These are phyloP conservation scores for Hypoxylon fragiforme DNA, from an alignment of 495 filamentous ascomycete genomes.

Conservation along the genomic window DNA sequence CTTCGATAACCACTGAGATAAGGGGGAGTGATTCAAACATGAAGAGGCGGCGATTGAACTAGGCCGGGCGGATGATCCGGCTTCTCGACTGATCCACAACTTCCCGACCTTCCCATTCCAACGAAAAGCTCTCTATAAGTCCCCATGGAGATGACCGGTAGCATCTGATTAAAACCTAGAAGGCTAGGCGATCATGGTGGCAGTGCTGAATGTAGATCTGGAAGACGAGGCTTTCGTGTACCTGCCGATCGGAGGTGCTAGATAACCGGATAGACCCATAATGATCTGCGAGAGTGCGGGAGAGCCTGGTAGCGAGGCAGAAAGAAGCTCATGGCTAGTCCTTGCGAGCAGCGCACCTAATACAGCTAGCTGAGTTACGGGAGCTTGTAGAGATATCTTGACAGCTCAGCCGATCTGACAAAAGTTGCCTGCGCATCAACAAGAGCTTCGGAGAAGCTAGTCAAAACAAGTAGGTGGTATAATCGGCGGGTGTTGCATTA, in stretches of 20 bases:
- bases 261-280: background rate
- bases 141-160: background rate
- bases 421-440: conserved; percentile 3
- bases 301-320: background rate
- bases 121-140: background rate
- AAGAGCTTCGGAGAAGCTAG: conserved; percentile 18
- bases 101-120: conserved; percentile 8
- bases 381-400: conserved; percentile 14
- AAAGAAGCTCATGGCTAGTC: background rate
- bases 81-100: conserved; percentile 3
- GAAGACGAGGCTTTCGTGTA: conserved; percentile 7
- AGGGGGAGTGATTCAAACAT: conserved; percentile 3
- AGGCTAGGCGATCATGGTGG: background rate
- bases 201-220: conserved; percentile 18
- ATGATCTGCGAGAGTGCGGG: background rate
- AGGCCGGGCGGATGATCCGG: background rate
- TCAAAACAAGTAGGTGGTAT: conserved; percentile 30
- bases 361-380: conserved; percentile 1
- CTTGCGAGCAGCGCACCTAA: background rate
- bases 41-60: background rate
- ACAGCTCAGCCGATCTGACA: conserved; percentile 2
- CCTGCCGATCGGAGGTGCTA: conserved; percentile 22
- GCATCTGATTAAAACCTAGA: background rate
- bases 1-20: conserved; percentile 10
- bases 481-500: conserved; percentile 21